Conservation (phyloP, 768 basidiomycete species). For the Hebeloma cylindrosporum region DNA sequence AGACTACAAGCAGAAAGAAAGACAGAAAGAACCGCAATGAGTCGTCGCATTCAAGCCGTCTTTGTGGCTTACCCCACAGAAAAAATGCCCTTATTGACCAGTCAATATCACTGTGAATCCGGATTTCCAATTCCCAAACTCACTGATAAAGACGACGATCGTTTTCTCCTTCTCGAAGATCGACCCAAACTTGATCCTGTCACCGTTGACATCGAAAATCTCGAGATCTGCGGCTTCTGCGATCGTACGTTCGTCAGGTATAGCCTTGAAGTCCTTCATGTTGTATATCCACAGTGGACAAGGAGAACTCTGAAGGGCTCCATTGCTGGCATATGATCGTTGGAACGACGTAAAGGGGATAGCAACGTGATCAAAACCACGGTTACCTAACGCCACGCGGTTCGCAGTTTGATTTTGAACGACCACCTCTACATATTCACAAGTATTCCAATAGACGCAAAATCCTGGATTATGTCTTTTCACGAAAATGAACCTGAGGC, state of each 20-base stretch:
- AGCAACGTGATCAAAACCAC: too few species aligned
- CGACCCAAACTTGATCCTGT: conserved; percentile 50
- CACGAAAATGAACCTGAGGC: conserved; percentile 22
- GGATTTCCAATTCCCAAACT: conserved; percentile 15
- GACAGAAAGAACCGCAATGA: not conserved
- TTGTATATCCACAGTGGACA: too few species aligned
- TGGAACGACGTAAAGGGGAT: too few species aligned
- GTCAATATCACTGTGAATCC: not conserved
- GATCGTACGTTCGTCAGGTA: conserved; percentile 37
- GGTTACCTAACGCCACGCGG: too few species aligned
- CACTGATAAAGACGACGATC: conserved; percentile 66
- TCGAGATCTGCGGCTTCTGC: conserved; percentile 37
- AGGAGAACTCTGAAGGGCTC: too few species aligned
- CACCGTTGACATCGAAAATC: conserved; percentile 47
- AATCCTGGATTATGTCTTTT: too few species aligned
- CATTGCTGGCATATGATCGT: too few species aligned
- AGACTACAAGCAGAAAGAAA: not conserved
- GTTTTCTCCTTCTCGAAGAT: conserved; percentile 50
- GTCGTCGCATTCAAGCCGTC: not conserved
- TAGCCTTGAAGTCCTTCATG: conserved; percentile 16
- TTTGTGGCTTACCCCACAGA: conserved; percentile 52
- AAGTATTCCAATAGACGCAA: too few species aligned
- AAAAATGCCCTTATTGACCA: conserved; percentile 52
- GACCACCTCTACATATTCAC: too few species aligned
- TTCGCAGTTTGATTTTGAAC: too few species aligned